Evolutionary conservation across 345 rosid genomes (phyloP).

Genomic region (Lepidium aucheri): DNA sequence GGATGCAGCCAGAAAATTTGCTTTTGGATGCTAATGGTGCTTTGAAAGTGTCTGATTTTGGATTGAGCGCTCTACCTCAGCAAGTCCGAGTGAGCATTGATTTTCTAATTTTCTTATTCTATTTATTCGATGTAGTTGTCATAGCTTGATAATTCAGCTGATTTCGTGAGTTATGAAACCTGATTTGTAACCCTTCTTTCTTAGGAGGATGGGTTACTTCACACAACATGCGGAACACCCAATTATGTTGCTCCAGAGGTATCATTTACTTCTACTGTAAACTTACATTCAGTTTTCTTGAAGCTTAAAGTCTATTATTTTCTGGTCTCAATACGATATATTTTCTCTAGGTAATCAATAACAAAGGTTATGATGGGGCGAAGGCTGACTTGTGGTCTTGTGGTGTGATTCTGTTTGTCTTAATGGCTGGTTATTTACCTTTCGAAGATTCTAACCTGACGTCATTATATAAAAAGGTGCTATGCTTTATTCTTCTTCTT

Average conservation of each 20-base stretch:
- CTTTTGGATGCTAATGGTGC: slow-evolving; percentile 78
- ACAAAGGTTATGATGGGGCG: slow-evolving; percentile 96
- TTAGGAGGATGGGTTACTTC: slow-evolving; percentile 97
- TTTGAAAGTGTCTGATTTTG: slow-evolving; percentile 96
- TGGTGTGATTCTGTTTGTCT: slow-evolving; percentile 91
- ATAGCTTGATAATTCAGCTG: neutral
- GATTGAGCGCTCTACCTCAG: slow-evolving; percentile 95
- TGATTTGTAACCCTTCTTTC: slow-evolving; percentile 13
- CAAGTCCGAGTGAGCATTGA: slow-evolving; percentile 80
- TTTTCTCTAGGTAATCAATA: slow-evolving; percentile 67
- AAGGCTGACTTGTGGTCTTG: slow-evolving; percentile 99
- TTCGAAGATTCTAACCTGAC: slow-evolving; percentile 86
- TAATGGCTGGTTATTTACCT: slow-evolving; percentile 98
- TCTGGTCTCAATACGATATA: neutral
- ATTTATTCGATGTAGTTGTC: neutral
- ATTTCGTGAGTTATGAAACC: neutral
- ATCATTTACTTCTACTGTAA: slow-evolving; percentile 19
- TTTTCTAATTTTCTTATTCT: neutral
- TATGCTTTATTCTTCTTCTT: neutral
- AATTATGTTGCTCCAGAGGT: slow-evolving; percentile 99
- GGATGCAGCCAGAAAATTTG: slow-evolving; percentile 87
- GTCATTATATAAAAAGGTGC: slow-evolving; percentile 77
- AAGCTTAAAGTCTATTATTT: neutral
- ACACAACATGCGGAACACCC: slow-evolving; percentile 98
- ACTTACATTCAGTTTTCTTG: neutral